Evolutionary conservation across 805 yeast species (phyloP).

Genomic region (Ogataea dorogensis): DNA sequence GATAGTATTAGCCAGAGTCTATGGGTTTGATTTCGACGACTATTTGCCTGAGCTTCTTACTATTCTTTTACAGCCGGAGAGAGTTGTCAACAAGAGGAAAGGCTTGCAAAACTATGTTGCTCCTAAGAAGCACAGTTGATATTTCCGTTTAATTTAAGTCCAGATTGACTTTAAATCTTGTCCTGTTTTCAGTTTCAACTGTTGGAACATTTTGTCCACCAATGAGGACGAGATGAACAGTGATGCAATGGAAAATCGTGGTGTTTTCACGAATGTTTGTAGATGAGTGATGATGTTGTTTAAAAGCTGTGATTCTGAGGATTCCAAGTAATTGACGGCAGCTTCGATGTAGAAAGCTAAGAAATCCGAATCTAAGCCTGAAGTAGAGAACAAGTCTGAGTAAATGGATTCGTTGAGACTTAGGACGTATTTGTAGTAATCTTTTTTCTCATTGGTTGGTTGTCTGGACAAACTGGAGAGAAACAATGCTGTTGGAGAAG

Average conservation of each 20-base stretch:
- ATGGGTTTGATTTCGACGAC: conserved; percentile 39
- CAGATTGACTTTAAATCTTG: conserved; percentile 16
- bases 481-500: conserved; percentile 46
- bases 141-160: conserved; percentile 9
- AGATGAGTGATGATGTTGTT: conserved; percentile 26
- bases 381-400: conserved; percentile 34
- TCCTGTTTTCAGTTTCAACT: conserved; percentile 8
- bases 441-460: conserved; percentile 28
- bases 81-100: conserved; percentile 28
- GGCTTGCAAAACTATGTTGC: conserved; percentile 37
- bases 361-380: conserved; percentile 51
- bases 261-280: conserved; percentile 32
- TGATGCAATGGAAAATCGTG: conserved; percentile 38
- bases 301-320: conserved; percentile 19
- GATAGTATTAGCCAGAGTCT: conserved; percentile 32
- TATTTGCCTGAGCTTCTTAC: conserved; percentile 40
- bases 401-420: conserved; percentile 29
- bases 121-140: conserved; percentile 22
- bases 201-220: conserved; percentile 15
- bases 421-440: conserved; percentile 40
- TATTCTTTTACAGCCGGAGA: conserved; percentile 45
- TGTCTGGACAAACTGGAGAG: conserved; percentile 38
- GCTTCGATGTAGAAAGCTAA: conserved; percentile 50
- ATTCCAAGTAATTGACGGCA: conserved; percentile 22
- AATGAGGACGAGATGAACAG: conserved; percentile 32